Evolutionary conservation across 2,329 filamentous ascomycete genomes (phyloP), one percentile per base, ranked within the genome.

Genomic region (Colletotrichum ledebouriae): DNA sequence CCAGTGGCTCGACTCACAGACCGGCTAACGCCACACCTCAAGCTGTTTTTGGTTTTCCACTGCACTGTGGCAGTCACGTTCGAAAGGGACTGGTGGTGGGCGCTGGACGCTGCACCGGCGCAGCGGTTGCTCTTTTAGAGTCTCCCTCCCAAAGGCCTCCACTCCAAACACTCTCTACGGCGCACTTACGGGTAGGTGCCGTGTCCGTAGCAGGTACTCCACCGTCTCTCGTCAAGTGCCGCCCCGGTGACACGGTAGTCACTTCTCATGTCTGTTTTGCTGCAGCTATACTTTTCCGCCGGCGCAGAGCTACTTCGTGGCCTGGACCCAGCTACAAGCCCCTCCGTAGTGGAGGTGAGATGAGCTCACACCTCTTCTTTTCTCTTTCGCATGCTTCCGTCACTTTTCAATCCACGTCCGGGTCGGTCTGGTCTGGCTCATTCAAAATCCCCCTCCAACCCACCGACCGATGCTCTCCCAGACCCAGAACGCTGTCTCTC

Each of bases 281-380:
- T n/a, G 41, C 66, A 12, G 20, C 20, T 34, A 20, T 69, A 69
- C 66, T 7, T 12, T 11, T 3, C 10, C 0, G 6, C 49, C 55
- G 41, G 29, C 25, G 6, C 29, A 29, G 7, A 49, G 44, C 25
- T 64, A 69, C 66, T 22, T 59, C 12, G 11, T 34, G 39, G 49
- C 66, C 66, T 57, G 59, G 66, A 37, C 62, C 29, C 42, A 47
- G 55, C 41, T 66, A 69, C 66, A 41, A 52, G 29, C 13, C 33
- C 55, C 59, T 52, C n/a, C 47, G 42, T 50, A 47, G 53, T 64
- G 61, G 55, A 65, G 34, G 61, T 56, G 65, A 59, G 61, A 65
- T 59, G 61, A 65, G 65, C 61, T 68, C 66, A 68, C 66, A 65
- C 66, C 66, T 68, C 66, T 56, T 64, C 62, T 69, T 56, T 65